phyloP scores from a whole-genome alignment of 1,284 basidiomycete genomes.

The Thelephora terrestris region DNA sequence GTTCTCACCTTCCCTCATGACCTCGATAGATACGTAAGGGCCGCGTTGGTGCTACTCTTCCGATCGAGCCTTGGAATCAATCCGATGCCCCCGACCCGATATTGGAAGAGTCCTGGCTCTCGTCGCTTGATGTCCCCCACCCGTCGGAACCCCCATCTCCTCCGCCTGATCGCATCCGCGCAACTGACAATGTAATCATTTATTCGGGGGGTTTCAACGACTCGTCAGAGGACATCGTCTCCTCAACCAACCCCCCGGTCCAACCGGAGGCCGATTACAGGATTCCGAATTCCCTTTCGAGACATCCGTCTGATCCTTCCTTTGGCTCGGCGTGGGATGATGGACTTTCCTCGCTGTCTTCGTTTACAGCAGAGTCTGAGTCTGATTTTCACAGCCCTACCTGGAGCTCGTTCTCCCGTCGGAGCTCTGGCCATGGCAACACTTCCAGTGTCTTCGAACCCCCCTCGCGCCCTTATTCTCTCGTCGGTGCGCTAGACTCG shows the following conservation, averaged over 20 bases:
- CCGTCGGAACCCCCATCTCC: conserved; percentile 7
- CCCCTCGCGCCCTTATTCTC: too few relatives aligned
- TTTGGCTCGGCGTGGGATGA: not conserved
- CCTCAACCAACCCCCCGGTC: too few relatives aligned
- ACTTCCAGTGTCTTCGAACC: too few relatives aligned
- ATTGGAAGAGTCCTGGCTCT: conserved; percentile 7
- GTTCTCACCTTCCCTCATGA: conserved; percentile 4
- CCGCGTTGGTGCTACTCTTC: conserved; percentile 12
- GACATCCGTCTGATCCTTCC: not conserved
- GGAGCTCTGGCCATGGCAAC: not conserved
- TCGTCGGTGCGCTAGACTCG: too few relatives aligned
- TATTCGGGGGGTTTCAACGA: conserved; percentile 6
- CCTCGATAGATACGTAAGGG: conserved; percentile 15
- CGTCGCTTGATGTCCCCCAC: conserved; percentile 9
- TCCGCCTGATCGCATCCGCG: conserved; percentile 17
- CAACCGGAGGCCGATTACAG: too few relatives aligned
- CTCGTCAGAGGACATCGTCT: conserved; percentile 8
- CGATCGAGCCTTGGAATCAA: conserved; percentile 12
- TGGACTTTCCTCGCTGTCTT: not conserved
- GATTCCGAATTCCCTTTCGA: not conserved
- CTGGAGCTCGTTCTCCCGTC: not conserved
- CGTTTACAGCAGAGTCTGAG: not conserved
- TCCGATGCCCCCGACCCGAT: not conserved
- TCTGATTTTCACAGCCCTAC: not conserved
- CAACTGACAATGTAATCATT: not conserved